Percentiles rank a stretch among this genome's conserved stretches.
phyloP scores from a whole-genome alignment of 495 filamentous ascomycete genomes.

The Hypomontagnella monticulosa region DNA sequence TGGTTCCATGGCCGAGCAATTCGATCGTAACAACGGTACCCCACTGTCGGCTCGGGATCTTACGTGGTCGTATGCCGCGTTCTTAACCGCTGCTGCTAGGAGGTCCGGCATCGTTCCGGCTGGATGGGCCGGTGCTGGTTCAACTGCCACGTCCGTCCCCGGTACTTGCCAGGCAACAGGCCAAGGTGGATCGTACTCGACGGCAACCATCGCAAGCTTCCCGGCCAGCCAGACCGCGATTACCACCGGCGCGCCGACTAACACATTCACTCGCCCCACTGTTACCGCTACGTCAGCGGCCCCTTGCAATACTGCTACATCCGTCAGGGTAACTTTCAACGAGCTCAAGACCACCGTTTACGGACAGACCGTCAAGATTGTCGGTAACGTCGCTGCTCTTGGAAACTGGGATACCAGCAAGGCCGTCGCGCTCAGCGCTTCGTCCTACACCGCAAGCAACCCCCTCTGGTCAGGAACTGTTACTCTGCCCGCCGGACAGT shows the following conservation, averaged over 20 bases:
- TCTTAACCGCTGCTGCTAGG: constrained; percentile 65
- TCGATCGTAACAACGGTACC: constrained; percentile 58
- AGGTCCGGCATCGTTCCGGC: constrained; percentile 60
- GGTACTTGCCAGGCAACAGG: constrained; percentile 61
- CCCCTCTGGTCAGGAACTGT: constrained; percentile 67
- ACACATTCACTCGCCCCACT: constrained; percentile 48
- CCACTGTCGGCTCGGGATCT: constrained; percentile 68
- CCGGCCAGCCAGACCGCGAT: constrained; percentile 62
- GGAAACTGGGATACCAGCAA: constrained; percentile 65
- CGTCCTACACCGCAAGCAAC: constrained; percentile 62
- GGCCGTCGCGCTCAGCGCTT: constrained; percentile 63
- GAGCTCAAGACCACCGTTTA: constrained; percentile 61
- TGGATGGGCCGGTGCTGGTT: constrained; percentile 60
- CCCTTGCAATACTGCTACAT: constrained; percentile 53
- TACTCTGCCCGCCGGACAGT: constrained; percentile 59
- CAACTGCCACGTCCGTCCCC: constrained; percentile 59
- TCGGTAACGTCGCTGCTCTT: constrained; percentile 63
- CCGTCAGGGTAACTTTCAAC: constrained; percentile 69
- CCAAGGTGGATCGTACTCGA: constrained; percentile 67
- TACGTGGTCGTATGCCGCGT: constrained; percentile 76
- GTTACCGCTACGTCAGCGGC: constrained; percentile 44
- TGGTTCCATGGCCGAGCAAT: constrained; percentile 71
- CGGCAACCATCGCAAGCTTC: constrained; percentile 64
- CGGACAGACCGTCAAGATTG: constrained; percentile 69
- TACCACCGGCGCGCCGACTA: constrained; percentile 35